These are phyloP conservation scores for Phytophthora agathidicida DNA, from an alignment of 352 stramenopile genomes.

Conservation along the genomic window DNA sequence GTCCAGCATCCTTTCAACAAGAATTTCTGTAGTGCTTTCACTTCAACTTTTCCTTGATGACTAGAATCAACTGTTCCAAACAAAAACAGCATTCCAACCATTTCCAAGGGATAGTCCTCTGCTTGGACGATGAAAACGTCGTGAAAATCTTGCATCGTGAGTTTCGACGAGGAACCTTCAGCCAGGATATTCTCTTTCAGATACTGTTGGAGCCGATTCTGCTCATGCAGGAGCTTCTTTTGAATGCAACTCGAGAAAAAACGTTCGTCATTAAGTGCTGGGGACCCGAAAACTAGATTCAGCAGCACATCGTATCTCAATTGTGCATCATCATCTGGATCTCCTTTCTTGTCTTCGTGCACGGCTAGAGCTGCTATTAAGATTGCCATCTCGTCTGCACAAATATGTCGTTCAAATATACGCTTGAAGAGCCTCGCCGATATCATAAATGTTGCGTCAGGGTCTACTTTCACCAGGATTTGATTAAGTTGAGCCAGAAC, in stretches of 20 bases:
- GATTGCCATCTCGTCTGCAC: slow-evolving; percentile 38
- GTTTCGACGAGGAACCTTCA: slow-evolving; percentile 10
- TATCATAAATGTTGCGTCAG: slow-evolving; percentile 33
- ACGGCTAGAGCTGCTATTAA: slow-evolving; percentile 24
- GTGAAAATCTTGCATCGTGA: slow-evolving; percentile 23
- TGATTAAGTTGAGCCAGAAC: slow-evolving; percentile 54
- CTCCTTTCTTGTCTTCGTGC: not conserved
- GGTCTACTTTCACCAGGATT: slow-evolving; percentile 63
- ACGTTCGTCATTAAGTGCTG: slow-evolving; percentile 30
- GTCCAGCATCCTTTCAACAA: slow-evolving; percentile 35
- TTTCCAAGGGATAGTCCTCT: slow-evolving; percentile 13
- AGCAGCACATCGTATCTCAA: slow-evolving; percentile 65
- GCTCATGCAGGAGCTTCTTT: slow-evolving; percentile 26
- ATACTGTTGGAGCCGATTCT: slow-evolving; percentile 10
- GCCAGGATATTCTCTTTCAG: slow-evolving; percentile 21
- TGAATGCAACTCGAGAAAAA: slow-evolving; percentile 23
- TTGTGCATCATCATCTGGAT: not conserved
- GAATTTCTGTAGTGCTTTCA: slow-evolving; percentile 35
- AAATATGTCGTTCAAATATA: slow-evolving; percentile 60
- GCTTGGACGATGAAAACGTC: slow-evolving; percentile 10
- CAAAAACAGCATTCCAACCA: slow-evolving; percentile 47
- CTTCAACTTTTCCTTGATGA: slow-evolving; percentile 25
- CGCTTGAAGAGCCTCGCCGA: slow-evolving; percentile 47
- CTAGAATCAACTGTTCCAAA: slow-evolving; percentile 32
- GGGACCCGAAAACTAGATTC: slow-evolving; percentile 52